Conservation (phyloP, 176 grass and related monocot genomes). For the Areca catechu region DNA sequence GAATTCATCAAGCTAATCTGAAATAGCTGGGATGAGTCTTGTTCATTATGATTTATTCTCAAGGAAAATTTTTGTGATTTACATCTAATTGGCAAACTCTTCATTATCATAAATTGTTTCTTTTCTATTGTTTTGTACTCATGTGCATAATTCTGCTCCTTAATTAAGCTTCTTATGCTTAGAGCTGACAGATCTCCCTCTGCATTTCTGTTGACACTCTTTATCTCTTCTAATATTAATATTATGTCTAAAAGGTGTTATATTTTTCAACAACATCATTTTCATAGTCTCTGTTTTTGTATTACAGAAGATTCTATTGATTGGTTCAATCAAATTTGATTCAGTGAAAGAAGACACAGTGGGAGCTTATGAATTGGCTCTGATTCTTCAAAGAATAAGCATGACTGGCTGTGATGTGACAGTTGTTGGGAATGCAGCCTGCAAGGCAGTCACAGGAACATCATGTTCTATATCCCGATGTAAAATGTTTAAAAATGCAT, state of each 20-base stretch:
- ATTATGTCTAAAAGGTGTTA: not conserved
- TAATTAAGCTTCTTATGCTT: no score
- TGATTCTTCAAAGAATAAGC: conserved; percentile 44
- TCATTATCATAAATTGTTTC: no score
- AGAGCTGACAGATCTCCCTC: no score
- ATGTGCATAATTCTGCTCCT: no score
- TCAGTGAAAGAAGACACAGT: conserved; percentile 26
- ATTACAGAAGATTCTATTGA: conserved; percentile 77
- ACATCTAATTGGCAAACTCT: no score
- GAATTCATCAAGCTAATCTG: no score
- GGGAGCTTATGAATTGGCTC: conserved; percentile 41
- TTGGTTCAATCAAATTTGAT: conserved; percentile 45
- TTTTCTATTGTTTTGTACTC: no score
- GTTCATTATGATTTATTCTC: no score
- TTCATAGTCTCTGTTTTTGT: conserved; percentile 15
- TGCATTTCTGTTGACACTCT: no score
- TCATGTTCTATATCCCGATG: conserved; percentile 26
- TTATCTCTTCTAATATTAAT: not conserved
- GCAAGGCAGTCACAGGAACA: conserved; percentile 42
- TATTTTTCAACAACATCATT: not conserved
- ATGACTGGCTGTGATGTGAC: conserved; percentile 46
- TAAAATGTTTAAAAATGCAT: conserved; percentile 42
- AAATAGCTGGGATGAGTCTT: no score
- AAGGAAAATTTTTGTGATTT: no score
- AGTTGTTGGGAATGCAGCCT: conserved; percentile 54